Base-by-base conservation (phyloP, 2,329 filamentous ascomycete genomes). In the Penicillium sp. region DNA sequence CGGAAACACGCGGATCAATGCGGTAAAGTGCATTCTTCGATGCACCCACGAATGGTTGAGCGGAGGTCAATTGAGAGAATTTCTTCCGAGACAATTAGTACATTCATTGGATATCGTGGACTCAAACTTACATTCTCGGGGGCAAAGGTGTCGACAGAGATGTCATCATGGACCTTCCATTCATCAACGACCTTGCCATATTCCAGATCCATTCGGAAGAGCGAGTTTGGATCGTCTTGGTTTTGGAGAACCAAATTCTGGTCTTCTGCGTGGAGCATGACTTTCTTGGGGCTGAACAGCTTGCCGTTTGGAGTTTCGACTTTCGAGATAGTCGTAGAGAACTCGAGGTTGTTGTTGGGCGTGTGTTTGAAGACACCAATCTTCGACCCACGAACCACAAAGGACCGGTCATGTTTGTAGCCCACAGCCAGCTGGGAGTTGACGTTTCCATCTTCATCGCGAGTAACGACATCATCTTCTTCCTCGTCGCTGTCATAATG, bases 331-430 rank as follows among this genome's bases (percentile, higher is more conserved):
- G 89, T 96, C 43, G 92, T 98, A 9, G 87, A 87, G 64, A 96
- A 98, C 61, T 96, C 85, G 11, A 98, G 76, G 50, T 90, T 82
- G 61, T 96, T 93, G 67, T 94, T 85, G 0, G 81, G 74, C 0
- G 88, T 95, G 59, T 98, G 92, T 65, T 93, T 96, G 76, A 98
- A 98, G 27, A 98, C 92, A 37, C 92, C 92, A 61, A 98, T 98
- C 75, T 96, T 95, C 54, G 89, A 92, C 20, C 92, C 92, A 47
- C 92, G 84, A 29, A 98, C 88, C 39, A 98, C 92, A 54, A 96
- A 98, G 0, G 92, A 96, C 42, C 92, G 80, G 61, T 98, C 92
- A 50, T 95, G 85, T 66, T 94, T 96, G 69, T 95, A 95, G 39
- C 92, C 92, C 35, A 98, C 92, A 9, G 92, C 92, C 37, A 98